Percentiles rank a stretch among this genome's conserved stretches.
phyloP scores from a whole-genome alignment of 73 alveolate species.

The Paramecium bursaria region DNA sequence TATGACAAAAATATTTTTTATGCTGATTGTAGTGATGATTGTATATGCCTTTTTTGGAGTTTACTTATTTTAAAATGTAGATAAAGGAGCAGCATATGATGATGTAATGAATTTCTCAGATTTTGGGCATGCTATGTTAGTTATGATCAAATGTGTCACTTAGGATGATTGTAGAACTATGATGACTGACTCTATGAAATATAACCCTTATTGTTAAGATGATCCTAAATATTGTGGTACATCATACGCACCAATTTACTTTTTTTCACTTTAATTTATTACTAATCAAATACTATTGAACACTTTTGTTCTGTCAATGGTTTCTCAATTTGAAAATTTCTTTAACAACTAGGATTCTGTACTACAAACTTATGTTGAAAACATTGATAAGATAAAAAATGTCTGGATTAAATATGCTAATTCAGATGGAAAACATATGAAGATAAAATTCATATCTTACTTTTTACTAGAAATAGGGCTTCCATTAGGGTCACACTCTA shows the following conservation, averaged over 20 bases:
- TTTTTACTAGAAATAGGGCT: constrained; percentile 33
- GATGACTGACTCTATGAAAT: constrained; percentile 38
- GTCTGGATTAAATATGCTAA: constrained; percentile 51
- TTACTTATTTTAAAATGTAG: constrained; percentile 19
- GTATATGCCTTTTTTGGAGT: constrained; percentile 40
- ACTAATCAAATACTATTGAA: constrained; percentile 1
- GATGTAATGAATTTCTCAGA: constrained; percentile 13
- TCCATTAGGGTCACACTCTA: constrained; percentile 15
- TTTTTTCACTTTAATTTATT: constrained; percentile 19
- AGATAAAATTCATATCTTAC: background rate
- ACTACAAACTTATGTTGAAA: constrained; percentile 27
- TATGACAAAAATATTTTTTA: constrained; percentile 40
- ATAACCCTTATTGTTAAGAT: constrained; percentile 34
- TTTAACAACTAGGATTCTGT: constrained; percentile 9
- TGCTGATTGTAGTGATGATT: background rate
- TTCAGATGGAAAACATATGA: constrained; percentile 31
- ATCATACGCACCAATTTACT: constrained; percentile 6
- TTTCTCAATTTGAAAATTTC: constrained; percentile 39
- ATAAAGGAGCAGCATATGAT: constrained; percentile 17
- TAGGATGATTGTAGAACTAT: constrained; percentile 50
- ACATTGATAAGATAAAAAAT: constrained; percentile 38
- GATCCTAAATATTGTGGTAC: constrained; percentile 56
- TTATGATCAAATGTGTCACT: constrained; percentile 16
- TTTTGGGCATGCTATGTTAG: background rate
- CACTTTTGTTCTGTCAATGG: constrained; percentile 35